Base-by-base conservation (phyloP, 2,329 filamentous ascomycete species). In the Fusarium hostae region DNA sequence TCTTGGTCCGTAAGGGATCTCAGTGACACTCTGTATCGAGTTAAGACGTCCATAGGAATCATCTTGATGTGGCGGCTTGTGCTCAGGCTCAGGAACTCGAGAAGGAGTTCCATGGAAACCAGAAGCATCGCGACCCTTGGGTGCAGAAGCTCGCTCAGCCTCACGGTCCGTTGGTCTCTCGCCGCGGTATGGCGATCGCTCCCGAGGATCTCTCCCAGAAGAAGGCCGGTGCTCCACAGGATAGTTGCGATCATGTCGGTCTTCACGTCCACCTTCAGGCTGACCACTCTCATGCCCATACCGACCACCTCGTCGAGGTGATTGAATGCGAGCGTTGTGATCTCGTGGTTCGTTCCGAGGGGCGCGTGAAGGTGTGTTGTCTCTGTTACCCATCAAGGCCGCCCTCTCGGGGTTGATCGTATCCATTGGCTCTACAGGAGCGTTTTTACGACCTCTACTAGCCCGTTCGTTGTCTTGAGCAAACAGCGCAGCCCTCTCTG, bases 41-140 rank as follows among this genome's bases (percentile, higher is more conserved):
- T 88, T 90, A 51, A 91, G 82, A 4, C 89, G 87, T 32, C 89
- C 89, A 73, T 91, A 91, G 61, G 87, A 89, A 20, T 87, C 86
- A 77, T 91, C 89, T 70, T 89, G 86, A 66, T 87, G 85, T 59
- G 82, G 83, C 24, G 85, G 82, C 40, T 84, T 83, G 71, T 88
- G 85, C 48, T 89, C 87, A 6, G 81, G 72, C 34, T 90, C 88
- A 4, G 79, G 77, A 41, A 83, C 82, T 8, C 79, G 78, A 13
- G 73, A 63, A 32, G 75, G 66, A 51, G 82, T 43, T 75, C 80
- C 70, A 78, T 82, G 76, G 82, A 88, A 63, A 75, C 70, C 62
- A 16, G 77, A 70, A 7, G 79, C 62, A 13, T 87, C 84, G 37
- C 84, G 81, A 22, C 79, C 68, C 70, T 85, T 85, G 9, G 86